Conservation (phyloP, 2,329 filamentous ascomycete species). For the Dothistroma septosporum region DNA sequence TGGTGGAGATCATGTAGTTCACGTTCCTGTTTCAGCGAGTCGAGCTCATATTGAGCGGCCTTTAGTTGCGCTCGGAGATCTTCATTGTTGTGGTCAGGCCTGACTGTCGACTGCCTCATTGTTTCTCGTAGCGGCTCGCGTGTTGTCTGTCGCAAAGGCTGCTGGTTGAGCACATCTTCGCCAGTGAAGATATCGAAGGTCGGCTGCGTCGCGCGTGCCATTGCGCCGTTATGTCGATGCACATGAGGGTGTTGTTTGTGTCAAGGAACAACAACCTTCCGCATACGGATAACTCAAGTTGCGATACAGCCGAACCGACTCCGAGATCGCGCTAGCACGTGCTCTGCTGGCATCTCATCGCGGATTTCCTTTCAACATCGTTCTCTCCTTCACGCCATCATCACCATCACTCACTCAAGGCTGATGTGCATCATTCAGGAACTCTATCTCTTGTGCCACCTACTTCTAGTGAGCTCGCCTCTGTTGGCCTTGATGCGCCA, state of each 20-base stretch:
- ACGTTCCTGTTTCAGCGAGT: conserved; percentile 81
- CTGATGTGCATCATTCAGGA: too few species aligned
- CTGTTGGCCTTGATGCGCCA: conserved; percentile 21
- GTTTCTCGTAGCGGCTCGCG: conserved; percentile 41
- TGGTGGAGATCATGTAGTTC: conserved; percentile 74
- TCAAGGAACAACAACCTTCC: background rate
- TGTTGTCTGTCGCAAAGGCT: conserved; percentile 8
- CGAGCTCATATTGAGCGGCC: conserved; percentile 79
- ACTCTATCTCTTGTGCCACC: background rate
- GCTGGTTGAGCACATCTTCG: conserved; percentile 32
- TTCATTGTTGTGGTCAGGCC: conserved; percentile 55
- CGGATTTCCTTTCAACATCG: background rate
- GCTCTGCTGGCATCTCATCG: background rate
- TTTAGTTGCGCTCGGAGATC: conserved; percentile 86
- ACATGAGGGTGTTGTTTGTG: background rate
- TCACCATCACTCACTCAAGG: too few species aligned
- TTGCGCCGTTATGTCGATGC: conserved; percentile 13
- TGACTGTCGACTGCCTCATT: conserved; percentile 40
- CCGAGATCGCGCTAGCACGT: background rate
- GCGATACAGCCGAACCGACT: background rate
- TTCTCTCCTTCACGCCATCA: background rate
- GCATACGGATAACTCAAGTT: background rate
- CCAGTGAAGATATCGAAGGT: conserved; percentile 50
- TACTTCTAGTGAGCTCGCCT: background rate
- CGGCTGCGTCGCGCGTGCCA: conserved; percentile 38